Evolutionary conservation across 148 eudicot genomes (phyloP).

Genomic region (Rhododendron simsii): DNA sequence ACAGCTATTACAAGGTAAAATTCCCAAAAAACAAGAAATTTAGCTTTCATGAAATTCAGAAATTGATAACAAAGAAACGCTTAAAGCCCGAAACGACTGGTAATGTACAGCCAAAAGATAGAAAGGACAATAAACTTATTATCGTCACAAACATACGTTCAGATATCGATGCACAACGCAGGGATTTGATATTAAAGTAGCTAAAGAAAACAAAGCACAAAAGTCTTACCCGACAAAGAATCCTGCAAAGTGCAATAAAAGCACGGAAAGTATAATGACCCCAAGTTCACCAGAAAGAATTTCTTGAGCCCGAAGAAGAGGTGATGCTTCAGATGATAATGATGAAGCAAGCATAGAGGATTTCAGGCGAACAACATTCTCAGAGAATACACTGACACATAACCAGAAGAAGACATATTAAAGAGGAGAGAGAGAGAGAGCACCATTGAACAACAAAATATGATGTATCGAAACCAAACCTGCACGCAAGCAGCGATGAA

Average conservation of each 20-base stretch:
- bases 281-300: constrained; percentile 50
- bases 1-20: not conserved
- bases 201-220: not conserved
- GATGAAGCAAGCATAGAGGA: constrained; percentile 34
- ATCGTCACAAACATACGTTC: not conserved
- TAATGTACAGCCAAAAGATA: not conserved
- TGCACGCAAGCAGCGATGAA: constrained; percentile 62
- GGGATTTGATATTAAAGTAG: not conserved
- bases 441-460: not conserved
- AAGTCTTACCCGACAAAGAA: constrained; percentile 59
- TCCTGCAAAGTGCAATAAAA: constrained; percentile 57
- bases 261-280: constrained; percentile 36
- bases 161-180: not conserved
- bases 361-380: constrained; percentile 50
- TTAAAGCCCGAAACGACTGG: not conserved
- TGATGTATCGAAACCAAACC: constrained; percentile 28
- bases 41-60: not conserved
- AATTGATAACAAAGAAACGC: not conserved
- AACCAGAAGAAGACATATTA: constrained; percentile 1
- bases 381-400: constrained; percentile 54
- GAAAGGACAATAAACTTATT: not conserved
- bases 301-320: constrained; percentile 26
- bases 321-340: constrained; percentile 31
- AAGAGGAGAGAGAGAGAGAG: not conserved
- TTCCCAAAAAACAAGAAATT: not conserved